Conservation (phyloP, 2,329 filamentous ascomycete species). For the Diaporthe batatas region DNA sequence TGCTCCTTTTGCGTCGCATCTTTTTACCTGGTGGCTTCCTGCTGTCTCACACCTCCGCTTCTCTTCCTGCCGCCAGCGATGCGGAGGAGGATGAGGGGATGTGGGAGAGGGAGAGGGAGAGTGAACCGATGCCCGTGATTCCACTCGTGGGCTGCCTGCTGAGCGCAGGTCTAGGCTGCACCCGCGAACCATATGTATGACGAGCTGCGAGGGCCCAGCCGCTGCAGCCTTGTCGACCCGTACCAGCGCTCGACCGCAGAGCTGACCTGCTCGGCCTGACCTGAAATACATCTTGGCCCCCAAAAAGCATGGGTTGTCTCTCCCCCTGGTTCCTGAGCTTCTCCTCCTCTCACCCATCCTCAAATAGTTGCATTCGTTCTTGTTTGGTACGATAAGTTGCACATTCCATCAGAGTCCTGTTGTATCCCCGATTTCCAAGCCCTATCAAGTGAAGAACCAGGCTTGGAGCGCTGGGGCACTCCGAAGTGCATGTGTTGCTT, state of each 20-base stretch:
- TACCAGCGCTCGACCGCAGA: conserved; percentile 10
- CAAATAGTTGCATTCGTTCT: not conserved
- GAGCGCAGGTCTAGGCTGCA: conserved; percentile 30
- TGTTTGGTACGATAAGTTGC: not conserved
- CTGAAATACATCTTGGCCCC: conserved; percentile 35
- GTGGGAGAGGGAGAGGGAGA: not conserved
- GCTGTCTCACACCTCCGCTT: conserved; percentile 20
- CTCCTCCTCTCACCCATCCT: conserved; percentile 17
- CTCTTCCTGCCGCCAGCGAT: conserved; percentile 8
- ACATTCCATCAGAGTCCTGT: conserved; percentile 1
- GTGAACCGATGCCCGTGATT: not conserved
- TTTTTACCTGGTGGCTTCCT: conserved; percentile 26
- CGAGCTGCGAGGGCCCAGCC: conserved; percentile 34
- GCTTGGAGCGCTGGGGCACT: conserved; percentile 15
- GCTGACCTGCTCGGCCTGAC: conserved; percentile 28
- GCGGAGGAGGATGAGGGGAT: not conserved
- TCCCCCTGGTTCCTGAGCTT: not conserved
- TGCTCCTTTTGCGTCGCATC: conserved; percentile 14
- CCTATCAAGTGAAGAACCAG: conserved; percentile 11
- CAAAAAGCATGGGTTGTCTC: not conserved
- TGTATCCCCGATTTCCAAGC: not conserved
- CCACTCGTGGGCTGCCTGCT: conserved; percentile 8
- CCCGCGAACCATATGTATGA: conserved; percentile 32
- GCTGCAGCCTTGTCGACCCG: conserved; percentile 40
- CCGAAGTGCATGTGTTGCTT: not conserved